Conservation (phyloP, 2,329 filamentous ascomycete genomes). For the Exserohilum turcica region DNA sequence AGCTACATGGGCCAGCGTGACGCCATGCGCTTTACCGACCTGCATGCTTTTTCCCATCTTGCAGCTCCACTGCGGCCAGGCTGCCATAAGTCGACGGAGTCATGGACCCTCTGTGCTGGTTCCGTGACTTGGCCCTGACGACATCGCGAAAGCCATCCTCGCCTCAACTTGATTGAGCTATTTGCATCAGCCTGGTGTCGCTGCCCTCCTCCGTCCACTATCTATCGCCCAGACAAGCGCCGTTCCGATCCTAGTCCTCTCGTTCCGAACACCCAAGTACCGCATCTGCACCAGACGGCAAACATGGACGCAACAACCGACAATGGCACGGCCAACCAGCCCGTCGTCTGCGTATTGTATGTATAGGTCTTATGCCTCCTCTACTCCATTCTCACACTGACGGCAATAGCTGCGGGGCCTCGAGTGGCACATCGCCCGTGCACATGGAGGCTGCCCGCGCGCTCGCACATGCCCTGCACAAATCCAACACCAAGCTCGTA, state of each 20-base stretch:
- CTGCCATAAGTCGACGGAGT: conserved; percentile 9
- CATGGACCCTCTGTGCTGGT: not conserved
- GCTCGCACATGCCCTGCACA: conserved; percentile 75
- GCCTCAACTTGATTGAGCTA: not conserved
- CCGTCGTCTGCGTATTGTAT: conserved; percentile 88
- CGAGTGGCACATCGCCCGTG: conserved; percentile 70
- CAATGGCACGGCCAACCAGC: conserved; percentile 43
- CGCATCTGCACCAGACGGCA: conserved; percentile 25
- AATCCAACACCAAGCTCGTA: conserved; percentile 79
- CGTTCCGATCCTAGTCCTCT: conserved; percentile 16
- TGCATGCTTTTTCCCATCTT: conserved; percentile 5
- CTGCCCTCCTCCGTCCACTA: conserved; percentile 8
- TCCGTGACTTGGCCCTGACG: not conserved
- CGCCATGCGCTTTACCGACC: conserved; percentile 17
- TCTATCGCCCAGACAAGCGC: conserved; percentile 3
- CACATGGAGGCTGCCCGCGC: conserved; percentile 79
- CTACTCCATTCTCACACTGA: conserved; percentile 12
- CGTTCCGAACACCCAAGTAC: conserved; percentile 13
- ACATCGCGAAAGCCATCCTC: not conserved
- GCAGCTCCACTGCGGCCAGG: not conserved
- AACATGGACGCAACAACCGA: conserved; percentile 15
- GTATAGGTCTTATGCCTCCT: conserved; percentile 20
- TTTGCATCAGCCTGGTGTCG: conserved; percentile 1
- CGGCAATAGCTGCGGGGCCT: conserved; percentile 75
- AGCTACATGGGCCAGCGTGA: conserved; percentile 22